Base-by-base conservation (phyloP, 1,139 yeast species). In the Meyerozyma elateridarum region DNA sequence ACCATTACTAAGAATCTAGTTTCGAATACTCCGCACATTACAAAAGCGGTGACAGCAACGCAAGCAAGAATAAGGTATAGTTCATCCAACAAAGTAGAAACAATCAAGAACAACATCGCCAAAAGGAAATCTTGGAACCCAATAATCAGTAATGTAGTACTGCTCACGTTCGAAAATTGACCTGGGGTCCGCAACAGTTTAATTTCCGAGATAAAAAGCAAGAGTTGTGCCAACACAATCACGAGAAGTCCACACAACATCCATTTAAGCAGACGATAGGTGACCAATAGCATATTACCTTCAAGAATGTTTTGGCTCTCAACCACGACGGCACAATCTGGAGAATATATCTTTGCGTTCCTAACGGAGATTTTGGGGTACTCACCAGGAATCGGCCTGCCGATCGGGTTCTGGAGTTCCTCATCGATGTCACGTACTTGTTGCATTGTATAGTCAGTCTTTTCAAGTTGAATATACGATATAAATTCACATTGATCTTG, bases 301-400 rank as follows among this genome's bases (percentile, higher is more conserved):
- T 42, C 44, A n/a, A 74, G 60, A 1, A 25, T 28, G 3, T 43
- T 36, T 4, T 52, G 47, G 5, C 46, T 45, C 2, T 61, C 53
- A 8, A 85, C 41, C 0, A 71, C 54, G 3, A 81, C 51, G 0
- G 89, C 95, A 61, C 97, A 89, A 51, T 89, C 95, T 0, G 96
- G 96, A 0, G 96, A 85, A 48, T 84, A 88, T 13, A 85, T 40
- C 15, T 85, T 42, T 5, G 82, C 85, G 7, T 70, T 58, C 6
- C 70, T 54, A 8, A 87, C 49, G 21, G 59, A 60, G 12, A 89
- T 46, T 2, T 56, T 51, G 0, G 96, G 96, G 1, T 80, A 52
- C 5, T 46, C 39, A 0, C 51, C 38, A 5, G 73, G 68, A 11
- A 80, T 70, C 2, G 96, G 96, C 37, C 82, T 63, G 1, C 96